Base-by-base conservation (phyloP, 1,284 basidiomycete species). In the Wallemia hederae region DNA sequence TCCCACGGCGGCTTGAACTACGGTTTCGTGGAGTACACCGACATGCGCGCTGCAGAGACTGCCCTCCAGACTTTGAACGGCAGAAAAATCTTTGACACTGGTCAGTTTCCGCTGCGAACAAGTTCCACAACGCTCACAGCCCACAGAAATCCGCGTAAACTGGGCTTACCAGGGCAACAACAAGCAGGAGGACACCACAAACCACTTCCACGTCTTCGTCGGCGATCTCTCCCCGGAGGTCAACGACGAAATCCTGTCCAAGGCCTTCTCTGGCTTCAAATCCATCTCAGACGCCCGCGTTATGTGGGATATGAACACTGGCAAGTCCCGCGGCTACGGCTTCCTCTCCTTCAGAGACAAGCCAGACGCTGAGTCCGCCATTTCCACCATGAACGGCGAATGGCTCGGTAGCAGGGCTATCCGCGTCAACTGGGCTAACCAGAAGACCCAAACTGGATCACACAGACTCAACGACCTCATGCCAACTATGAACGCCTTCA, bases 291-390 rank as follows among this genome's bases (percentile, higher is more conserved):
- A 99, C 71, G 92, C 91, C 59, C 80, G 92, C 58, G 91, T 98
- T 66, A 99, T 99, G 91, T 97, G 92, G 89, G 92, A 98, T 71
- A 91, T 94, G 86, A 92, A 91, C 75, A 94, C 89, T 62, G 91
- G 92, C 65, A 96, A 96, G 75, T 92, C 86, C 69, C 81, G 86
- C 66, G 86, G 89, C 55, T 94, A 90, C 69, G 86, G 86, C 62
- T 91, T 92, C 77, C 79, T 90, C 64, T 86, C 86, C 14, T 88
- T 90, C 77, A 80, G 89, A 66, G 89, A 94, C 75, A 91, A 91
- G 74, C 84, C 86, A 60, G 92, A 99, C 68, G 94, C 94, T 27
- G 91, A 97, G 70, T 87, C 92, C 70, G 91, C 92, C 58, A 98
- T 97, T 69, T 84, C 85, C 28, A 89, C 90, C 60, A 97, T 97